Percentiles rank a stretch among this genome's conserved stretches.
phyloP scores from a whole-genome alignment of 352 stramenopile genomes.

The Globisporangium viniferum region DNA sequence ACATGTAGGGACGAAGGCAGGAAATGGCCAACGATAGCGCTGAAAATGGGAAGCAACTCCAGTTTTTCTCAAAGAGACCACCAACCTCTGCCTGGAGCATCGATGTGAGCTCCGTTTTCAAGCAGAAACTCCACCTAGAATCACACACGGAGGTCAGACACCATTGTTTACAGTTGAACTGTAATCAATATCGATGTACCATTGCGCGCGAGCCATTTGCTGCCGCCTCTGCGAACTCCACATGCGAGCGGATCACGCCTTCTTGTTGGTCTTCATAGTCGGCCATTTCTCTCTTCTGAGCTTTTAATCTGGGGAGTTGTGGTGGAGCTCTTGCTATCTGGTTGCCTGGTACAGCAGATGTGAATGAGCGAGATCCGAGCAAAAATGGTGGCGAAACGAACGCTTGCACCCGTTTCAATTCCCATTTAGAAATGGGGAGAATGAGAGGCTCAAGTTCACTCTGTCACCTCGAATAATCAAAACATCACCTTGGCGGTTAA shows the following conservation, averaged over 20 bases:
- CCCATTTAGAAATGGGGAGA: neutral
- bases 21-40: too few species aligned
- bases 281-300: slow-evolving; percentile 12
- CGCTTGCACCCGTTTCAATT: neutral
- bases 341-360: neutral
- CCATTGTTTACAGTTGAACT: neutral
- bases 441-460: neutral
- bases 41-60: neutral
- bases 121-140: slow-evolving; percentile 61
- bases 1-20: neutral
- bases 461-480: neutral
- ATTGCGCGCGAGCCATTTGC: slow-evolving; percentile 60
- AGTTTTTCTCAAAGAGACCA: neutral
- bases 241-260: slow-evolving; percentile 55
- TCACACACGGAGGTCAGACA: neutral
- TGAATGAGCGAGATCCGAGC: neutral
- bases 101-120: slow-evolving; percentile 47
- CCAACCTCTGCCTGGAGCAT: slow-evolving; percentile 46
- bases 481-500: neutral
- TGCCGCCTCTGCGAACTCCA: slow-evolving; percentile 58
- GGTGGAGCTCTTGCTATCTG: neutral
- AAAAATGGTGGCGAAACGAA: slow-evolving; percentile 5
- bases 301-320: neutral
- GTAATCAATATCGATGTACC: slow-evolving; percentile 20
- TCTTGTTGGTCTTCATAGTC: slow-evolving; percentile 35